Percentiles rank a stretch among this genome's conserved stretches.
Evolutionary conservation across 2,329 filamentous ascomycete genomes (phyloP).

Genomic region (Meredithiella fracta): DNA sequence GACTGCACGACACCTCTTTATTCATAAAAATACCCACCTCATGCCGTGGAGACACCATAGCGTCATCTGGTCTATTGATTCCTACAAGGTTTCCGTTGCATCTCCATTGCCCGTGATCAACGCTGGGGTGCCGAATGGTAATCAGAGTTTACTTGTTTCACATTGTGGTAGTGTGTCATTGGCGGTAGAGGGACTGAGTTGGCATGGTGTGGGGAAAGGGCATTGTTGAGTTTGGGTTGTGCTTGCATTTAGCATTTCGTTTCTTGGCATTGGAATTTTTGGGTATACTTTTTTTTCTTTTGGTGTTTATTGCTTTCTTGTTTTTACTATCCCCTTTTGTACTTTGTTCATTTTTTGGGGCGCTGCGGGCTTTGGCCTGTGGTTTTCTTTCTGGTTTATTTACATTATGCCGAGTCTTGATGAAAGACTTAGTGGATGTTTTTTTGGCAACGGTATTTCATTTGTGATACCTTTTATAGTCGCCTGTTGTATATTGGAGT

Average conservation of each 20-base stretch:
- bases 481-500: neutral
- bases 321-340: neutral
- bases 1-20: neutral
- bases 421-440: neutral
- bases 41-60: neutral
- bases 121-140: neutral
- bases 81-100: neutral
- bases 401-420: neutral
- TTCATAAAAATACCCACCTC: neutral
- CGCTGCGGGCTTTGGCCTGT: neutral
- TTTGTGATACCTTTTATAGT: neutral
- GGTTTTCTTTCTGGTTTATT: neutral
- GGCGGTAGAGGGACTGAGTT: too few species aligned
- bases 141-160: neutral
- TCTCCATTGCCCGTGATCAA: neutral
- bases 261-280: neutral
- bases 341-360: neutral
- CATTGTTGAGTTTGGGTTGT: too few species aligned
- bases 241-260: neutral
- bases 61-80: neutral
- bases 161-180: neutral
- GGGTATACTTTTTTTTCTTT: neutral
- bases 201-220: too few species aligned
- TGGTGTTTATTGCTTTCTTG: neutral
- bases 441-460: neutral